These are phyloP conservation scores for Saccharomycopsis amapae DNA, from an alignment of 805 yeast genomes.

Conservation along the genomic window DNA sequence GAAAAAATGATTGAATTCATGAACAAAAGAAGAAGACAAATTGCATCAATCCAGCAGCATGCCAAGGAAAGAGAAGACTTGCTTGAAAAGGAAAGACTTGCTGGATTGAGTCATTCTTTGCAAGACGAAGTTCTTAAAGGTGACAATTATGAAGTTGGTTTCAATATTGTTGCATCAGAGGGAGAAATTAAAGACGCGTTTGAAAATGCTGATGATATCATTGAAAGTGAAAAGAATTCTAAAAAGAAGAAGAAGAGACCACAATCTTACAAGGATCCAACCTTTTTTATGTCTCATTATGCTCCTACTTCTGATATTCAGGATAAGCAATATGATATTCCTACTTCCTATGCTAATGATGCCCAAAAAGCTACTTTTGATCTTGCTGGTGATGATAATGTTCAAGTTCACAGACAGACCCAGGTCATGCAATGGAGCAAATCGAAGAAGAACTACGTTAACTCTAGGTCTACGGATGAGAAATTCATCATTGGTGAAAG, in stretches of 20 bases:
- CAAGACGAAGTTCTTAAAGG: conserved; percentile 59
- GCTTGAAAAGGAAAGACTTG: conserved; percentile 63
- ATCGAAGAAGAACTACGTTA: conserved; percentile 84
- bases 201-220: conserved; percentile 43
- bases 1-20: conserved; percentile 72
- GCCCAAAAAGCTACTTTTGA: conserved; percentile 87
- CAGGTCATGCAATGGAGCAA: conserved; percentile 85
- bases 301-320: conserved; percentile 77
- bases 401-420: conserved; percentile 57
- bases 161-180: conserved; percentile 32
- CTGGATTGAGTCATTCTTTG: conserved; percentile 64
- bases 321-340: conserved; percentile 58
- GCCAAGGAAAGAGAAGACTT: conserved; percentile 65
- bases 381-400: conserved; percentile 57
- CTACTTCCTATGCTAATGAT: conserved; percentile 66
- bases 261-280: conserved; percentile 66
- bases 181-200: conserved; percentile 41
- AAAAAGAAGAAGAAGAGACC: conserved; percentile 27
- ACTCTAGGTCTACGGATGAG: conserved; percentile 69
- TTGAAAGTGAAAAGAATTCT: conserved; percentile 18
- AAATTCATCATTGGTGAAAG: conserved; percentile 91
- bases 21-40: conserved; percentile 78
- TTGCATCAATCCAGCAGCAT: conserved; percentile 79
- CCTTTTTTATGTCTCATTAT: conserved; percentile 78
- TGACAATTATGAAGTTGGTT: conserved; percentile 30